Conservation (phyloP, 164 flowering plant species). For the Magnolia officinalis region DNA sequence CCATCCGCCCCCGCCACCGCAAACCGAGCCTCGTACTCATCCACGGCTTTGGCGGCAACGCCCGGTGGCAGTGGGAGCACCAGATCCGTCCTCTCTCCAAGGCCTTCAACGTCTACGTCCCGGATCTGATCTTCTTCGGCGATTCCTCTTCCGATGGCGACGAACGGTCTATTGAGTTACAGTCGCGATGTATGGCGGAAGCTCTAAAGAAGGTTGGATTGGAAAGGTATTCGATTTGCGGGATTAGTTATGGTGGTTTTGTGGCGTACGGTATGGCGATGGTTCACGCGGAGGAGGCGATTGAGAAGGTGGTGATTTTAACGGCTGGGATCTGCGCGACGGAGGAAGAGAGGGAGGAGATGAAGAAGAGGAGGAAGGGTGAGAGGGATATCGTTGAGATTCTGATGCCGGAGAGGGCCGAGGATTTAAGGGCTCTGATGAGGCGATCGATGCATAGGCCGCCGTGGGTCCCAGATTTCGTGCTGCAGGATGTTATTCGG, state of each 20-base stretch:
- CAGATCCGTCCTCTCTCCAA: conserved; percentile 27
- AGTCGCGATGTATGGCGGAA: conserved; percentile 36
- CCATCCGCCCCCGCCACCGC: conserved; percentile 14
- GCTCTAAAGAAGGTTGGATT: conserved; percentile 44
- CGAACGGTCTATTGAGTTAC: conserved; percentile 36
- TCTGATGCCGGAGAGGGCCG: conserved; percentile 32
- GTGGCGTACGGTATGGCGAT: conserved; percentile 58
- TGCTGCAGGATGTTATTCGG: conserved; percentile 35
- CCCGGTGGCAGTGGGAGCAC: conserved; percentile 39
- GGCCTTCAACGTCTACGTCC: conserved; percentile 41
- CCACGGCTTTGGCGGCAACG: conserved; percentile 56
- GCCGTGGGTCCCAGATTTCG: conserved; percentile 32
- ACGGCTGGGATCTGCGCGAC: conserved; percentile 39
- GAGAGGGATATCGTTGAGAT: conserved; percentile 26
- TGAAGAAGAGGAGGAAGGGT: conserved; percentile 11
- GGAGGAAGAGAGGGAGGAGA: conserved; percentile 26
- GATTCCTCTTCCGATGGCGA: conserved; percentile 24
- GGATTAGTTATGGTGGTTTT: conserved; percentile 27
- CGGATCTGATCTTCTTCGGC: conserved; percentile 52
- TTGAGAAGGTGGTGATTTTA: conserved; percentile 46
- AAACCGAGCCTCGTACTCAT: conserved; percentile 34
- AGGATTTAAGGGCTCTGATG: conserved; percentile 28
- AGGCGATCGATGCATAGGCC: conserved; percentile 16
- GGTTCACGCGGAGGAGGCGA: conserved; percentile 19
- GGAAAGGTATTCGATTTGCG: conserved; percentile 18